Percentiles rank a stretch among this genome's conserved stretches.
phyloP scores from a whole-genome alignment of 2,329 filamentous ascomycete species.

The Clonostachys chloroleuca region DNA sequence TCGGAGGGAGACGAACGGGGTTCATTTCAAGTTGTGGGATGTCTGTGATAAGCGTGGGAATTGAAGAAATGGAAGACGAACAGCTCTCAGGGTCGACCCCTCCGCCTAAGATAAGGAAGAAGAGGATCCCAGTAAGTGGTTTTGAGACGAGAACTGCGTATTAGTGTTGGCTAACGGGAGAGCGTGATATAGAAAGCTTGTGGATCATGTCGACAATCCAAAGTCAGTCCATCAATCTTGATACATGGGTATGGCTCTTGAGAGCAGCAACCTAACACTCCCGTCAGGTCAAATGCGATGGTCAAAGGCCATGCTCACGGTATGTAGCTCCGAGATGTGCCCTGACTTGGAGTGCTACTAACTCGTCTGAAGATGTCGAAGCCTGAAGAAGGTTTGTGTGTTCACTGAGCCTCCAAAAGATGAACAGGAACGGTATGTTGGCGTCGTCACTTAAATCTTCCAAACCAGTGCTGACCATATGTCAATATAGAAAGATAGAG shows the following conservation, averaged over 20 bases:
- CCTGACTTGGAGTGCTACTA: too few species aligned
- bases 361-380: constrained; percentile 10
- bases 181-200: constrained; percentile 15
- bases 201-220: constrained; percentile 15
- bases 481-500: constrained; percentile 9
- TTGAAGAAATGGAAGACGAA: too few species aligned
- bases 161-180: background rate
- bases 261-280: too few species aligned
- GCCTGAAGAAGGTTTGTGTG: constrained; percentile 11
- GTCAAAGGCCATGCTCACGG: constrained; percentile 15
- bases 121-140: constrained; percentile 10
- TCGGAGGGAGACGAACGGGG: too few species aligned
- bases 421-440: constrained; percentile 8
- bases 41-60: too few species aligned
- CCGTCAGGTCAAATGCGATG: constrained; percentile 13
- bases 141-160: background rate
- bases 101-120: constrained; percentile 7
- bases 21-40: too few species aligned
- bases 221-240: constrained; percentile 5
- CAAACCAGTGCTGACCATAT: background rate
- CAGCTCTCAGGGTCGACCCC: background rate
- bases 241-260: background rate
- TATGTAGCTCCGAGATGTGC: background rate
- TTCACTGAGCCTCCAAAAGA: constrained; percentile 14
- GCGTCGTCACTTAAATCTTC: background rate